Evolutionary conservation across 1,284 basidiomycete species (phyloP).

Genomic region (Moniliophthora roreri): DNA sequence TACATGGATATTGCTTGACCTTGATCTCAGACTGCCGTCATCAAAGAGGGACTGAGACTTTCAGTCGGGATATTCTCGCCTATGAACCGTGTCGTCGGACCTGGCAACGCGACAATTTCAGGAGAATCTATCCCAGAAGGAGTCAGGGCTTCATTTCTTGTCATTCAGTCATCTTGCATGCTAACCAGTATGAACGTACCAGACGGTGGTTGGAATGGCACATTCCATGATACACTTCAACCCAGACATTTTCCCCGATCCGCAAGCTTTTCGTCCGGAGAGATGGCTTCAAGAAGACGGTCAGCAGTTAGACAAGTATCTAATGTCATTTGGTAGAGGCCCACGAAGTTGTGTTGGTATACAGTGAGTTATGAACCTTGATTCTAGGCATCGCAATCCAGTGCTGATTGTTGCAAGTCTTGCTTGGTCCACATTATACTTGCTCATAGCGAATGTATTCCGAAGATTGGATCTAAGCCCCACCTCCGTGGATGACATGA

Average conservation of each 20-base stretch:
- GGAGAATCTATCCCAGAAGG: constrained; percentile 1
- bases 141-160: neutral
- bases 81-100: neutral
- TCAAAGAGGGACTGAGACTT: constrained; percentile 6
- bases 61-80: constrained; percentile 1
- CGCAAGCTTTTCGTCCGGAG: constrained; percentile 7
- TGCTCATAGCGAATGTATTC: neutral
- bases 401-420: neutral
- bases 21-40: constrained; percentile 1
- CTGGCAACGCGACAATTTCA: neutral
- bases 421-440: neutral
- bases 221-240: constrained; percentile 5
- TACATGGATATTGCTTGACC: neutral
- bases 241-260: constrained; percentile 7
- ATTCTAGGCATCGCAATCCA: too few species aligned
- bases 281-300: constrained; percentile 8
- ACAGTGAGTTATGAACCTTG: constrained; percentile 17
- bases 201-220: constrained; percentile 6
- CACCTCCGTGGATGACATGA: neutral
- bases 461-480: neutral
- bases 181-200: too few species aligned
- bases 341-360: constrained; percentile 25
- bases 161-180: neutral
- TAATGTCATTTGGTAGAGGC: constrained; percentile 22
- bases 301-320: constrained; percentile 17